Percentiles rank a stretch among this genome's conserved stretches.
Conservation (phyloP, 2,329 filamentous ascomycete species). For the Aspergillus ibericus region DNA sequence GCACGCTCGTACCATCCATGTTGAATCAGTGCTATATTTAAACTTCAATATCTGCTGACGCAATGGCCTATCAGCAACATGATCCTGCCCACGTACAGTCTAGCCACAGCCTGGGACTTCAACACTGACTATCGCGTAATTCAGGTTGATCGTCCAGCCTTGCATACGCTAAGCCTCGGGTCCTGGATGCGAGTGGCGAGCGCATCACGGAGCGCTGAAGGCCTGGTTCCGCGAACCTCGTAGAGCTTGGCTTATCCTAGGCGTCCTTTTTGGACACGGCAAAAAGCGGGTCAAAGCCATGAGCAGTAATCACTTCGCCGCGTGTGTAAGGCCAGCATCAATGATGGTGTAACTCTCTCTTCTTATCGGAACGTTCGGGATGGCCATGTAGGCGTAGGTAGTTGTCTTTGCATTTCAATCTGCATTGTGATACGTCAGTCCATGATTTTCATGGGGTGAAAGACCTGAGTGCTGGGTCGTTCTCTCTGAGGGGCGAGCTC, state of each 20-base stretch:
- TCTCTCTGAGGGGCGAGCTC: neutral
- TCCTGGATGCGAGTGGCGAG: neutral
- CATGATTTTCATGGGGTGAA: neutral
- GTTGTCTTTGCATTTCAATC: constrained; percentile 1
- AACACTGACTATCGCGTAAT: neutral
- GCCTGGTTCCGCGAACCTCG: neutral
- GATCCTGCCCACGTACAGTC: neutral
- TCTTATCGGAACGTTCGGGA: neutral
- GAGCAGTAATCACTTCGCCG: neutral
- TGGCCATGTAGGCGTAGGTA: neutral
- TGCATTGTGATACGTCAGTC: constrained; percentile 4
- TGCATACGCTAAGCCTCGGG: neutral
- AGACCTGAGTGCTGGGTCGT: neutral
- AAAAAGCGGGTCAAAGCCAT: neutral
- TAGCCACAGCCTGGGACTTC: neutral
- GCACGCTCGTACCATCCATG: neutral
- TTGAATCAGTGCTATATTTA: constrained; percentile 7
- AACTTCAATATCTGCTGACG: constrained; percentile 11
- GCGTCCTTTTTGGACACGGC: neutral
- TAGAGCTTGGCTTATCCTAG: neutral
- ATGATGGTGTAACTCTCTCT: neutral
- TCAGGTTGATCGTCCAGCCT: constrained; percentile 1
- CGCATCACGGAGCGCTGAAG: neutral
- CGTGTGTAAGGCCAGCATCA: neutral
- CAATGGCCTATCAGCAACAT: constrained; percentile 8